Evolutionary conservation across 352 stramenopile species (phyloP), one percentile per base, ranked within the genome.

Genomic region (Blastocystis sp.): DNA sequence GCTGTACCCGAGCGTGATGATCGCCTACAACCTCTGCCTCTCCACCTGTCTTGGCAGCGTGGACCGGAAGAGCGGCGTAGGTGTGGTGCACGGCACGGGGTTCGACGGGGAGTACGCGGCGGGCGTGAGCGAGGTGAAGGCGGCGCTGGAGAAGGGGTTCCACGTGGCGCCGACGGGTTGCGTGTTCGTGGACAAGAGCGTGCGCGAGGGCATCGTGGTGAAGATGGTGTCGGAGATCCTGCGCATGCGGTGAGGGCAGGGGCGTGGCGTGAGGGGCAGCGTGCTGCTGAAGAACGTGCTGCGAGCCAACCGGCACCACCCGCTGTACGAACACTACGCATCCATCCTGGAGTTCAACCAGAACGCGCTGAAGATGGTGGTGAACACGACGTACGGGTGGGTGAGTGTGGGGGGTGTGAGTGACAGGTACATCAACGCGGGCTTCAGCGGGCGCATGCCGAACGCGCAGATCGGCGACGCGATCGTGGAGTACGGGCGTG

Each of bases 11-110:
- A 99, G 96, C 1, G 95, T 99, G 57, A 94, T 99, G 7, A 99
- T 99, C 89, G 97, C 94, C 28, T 98, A 99, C 90, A 99, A 99
- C 91, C 90, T 99, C 3, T 99, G 97, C 91, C 99, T 98, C 90
- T 98, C 95, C 45, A 99, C 94, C 21, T 93, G 95, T 63, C 91
- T 98, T 48, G 96, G 97, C 10, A 95, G 96, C 63, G 90, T 98
- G 14, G 93, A 90, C 38, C 74, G 89, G 14, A 77, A 91, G 43
- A 79, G 69, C 0, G 70, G 70, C 1, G 89, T 81, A 62, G 79
- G 57, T 60, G 14, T 66, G n/a, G 21, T 45, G 6, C 4, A 54
- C 48, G 81, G 81, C 28, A 89, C 40, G 10, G 68, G 64, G n/a
- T 89, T 80, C 42, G 81, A 80, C 38, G 3, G 17, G 28, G n/a